phyloP scores from a whole-genome alignment of 495 filamentous ascomycete species.

The Hypoxylon fragiforme region DNA sequence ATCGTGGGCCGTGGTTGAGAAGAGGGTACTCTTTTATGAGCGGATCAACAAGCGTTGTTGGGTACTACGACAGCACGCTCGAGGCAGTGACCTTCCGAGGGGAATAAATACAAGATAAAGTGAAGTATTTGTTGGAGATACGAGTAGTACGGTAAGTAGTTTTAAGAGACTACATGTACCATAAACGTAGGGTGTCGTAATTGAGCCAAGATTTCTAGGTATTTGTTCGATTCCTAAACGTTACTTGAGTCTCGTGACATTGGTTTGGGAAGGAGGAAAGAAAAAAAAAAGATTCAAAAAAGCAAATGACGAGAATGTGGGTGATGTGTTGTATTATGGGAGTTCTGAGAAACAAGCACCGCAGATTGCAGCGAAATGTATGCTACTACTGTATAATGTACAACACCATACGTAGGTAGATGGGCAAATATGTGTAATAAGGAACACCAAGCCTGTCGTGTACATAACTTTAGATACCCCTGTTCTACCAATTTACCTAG shows the following conservation, averaged over 20 bases:
- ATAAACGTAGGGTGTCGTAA: slow-evolving; percentile 8
- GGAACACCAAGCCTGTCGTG: slow-evolving; percentile 24
- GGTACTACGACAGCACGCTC: not conserved
- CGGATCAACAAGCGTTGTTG: not conserved
- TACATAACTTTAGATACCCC: slow-evolving; percentile 21
- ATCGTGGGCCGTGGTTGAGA: not conserved
- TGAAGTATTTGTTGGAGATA: too few relatives aligned
- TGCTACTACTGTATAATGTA: slow-evolving; percentile 28
- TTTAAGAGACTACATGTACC: slow-evolving; percentile 11
- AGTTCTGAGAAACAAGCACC: slow-evolving; percentile 32
- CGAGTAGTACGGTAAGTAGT: slow-evolving; percentile 1
- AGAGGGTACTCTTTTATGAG: not conserved
- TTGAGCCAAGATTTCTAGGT: slow-evolving; percentile 21
- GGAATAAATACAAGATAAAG: too few relatives aligned
- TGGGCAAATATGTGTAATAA: slow-evolving; percentile 36
- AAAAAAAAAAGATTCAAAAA: slow-evolving; percentile 18
- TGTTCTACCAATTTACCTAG: slow-evolving; percentile 29
- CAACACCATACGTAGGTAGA: slow-evolving; percentile 19
- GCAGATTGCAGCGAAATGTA: slow-evolving; percentile 34
- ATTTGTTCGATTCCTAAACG: slow-evolving; percentile 9
- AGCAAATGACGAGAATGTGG: slow-evolving; percentile 29
- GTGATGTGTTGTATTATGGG: slow-evolving; percentile 34
- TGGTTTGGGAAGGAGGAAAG: slow-evolving; percentile 22
- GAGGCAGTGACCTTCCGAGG: not conserved
- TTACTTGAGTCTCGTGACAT: slow-evolving; percentile 20